Evolutionary conservation across 768 basidiomycete species (phyloP), one percentile per base, ranked within the genome.

Genomic region (Leccinum incarnatum): DNA sequence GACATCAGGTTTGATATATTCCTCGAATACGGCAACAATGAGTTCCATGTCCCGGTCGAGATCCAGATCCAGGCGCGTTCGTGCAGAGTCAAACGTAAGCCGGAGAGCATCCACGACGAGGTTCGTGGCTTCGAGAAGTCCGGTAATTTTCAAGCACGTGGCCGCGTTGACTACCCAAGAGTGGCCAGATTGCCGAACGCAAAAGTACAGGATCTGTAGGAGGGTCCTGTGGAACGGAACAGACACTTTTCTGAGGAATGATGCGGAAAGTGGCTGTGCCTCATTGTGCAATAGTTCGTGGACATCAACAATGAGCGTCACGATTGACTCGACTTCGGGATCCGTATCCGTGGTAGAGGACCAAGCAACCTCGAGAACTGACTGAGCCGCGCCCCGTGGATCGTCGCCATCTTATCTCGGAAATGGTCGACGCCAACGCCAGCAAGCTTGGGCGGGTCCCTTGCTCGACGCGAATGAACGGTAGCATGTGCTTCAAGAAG

Each of bases 31-130:
- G 7, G 89, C 82, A 5, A 93, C 85, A 15, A 93, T 76, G 11
- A 93, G 77, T 61, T 92, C 86, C 81, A 95, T 84, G 61, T 96
- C 92, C 19, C 82, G 77, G 71, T 94, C 91, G 8, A 92, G 75
- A 47, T 90, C 87, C 56, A 83, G 60, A 68, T 87, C 83, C 36
- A 78, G 64, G 48, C 83, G 74, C 36, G 77, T 78, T 21, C 81
- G 78, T 0, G 89, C 89, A 34, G 85, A 76, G 51, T 84, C 79
- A 64, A 93, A 89, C 3, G 85, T 81, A 27, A 86, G 73, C 29
- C 83, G 82, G 19, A 84, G 79, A 2, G 82, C 87, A 56, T 89
- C 87, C 58, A 94, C 79, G 45, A 89, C 83, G 34, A 93, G 78
- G 15, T 77, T 79, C 9, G 82, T 78, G 0, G 83, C 78, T 51